phyloP scores from a whole-genome alignment of 2,329 filamentous ascomycete species.

The Fusarium dimerum region DNA sequence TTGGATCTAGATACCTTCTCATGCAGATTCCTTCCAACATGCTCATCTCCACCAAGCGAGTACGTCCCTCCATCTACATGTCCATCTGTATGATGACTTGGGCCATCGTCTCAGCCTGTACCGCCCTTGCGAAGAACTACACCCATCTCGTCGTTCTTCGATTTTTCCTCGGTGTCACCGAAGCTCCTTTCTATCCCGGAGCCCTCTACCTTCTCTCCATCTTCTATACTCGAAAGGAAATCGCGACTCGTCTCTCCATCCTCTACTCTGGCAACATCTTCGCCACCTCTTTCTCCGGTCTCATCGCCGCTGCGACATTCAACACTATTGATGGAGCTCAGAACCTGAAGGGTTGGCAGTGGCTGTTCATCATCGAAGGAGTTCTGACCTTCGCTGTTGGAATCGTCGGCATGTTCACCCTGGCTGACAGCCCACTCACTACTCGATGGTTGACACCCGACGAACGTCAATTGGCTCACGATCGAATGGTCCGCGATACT shows the following conservation, averaged over 20 bases:
- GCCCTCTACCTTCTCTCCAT: constrained; percentile 45
- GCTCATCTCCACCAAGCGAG: constrained; percentile 36
- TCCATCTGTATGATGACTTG: constrained; percentile 37
- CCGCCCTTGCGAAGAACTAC: constrained; percentile 43
- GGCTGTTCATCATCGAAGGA: constrained; percentile 37
- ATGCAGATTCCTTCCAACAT: constrained; percentile 43
- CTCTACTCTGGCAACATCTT: constrained; percentile 43
- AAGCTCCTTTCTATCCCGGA: constrained; percentile 40
- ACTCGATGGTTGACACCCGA: constrained; percentile 37
- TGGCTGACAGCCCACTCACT: constrained; percentile 39
- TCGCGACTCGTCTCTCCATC: constrained; percentile 42
- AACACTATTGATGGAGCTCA: constrained; percentile 29
- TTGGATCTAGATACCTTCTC: constrained; percentile 17
- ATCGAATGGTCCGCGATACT: constrained; percentile 37
- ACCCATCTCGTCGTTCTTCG: constrained; percentile 42
- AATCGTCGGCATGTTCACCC: constrained; percentile 33
- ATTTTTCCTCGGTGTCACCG: constrained; percentile 42
- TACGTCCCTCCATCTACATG: constrained; percentile 47
- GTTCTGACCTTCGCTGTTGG: constrained; percentile 31
- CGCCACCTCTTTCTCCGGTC: constrained; percentile 41
- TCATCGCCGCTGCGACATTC: constrained; percentile 46
- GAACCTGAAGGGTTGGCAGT: constrained; percentile 33
- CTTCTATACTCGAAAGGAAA: constrained; percentile 54
- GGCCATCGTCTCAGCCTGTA: constrained; percentile 44
- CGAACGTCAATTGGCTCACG: constrained; percentile 43